Evolutionary conservation across 1,284 basidiomycete genomes (phyloP).

Genomic region (Porogramme epimiltina): DNA sequence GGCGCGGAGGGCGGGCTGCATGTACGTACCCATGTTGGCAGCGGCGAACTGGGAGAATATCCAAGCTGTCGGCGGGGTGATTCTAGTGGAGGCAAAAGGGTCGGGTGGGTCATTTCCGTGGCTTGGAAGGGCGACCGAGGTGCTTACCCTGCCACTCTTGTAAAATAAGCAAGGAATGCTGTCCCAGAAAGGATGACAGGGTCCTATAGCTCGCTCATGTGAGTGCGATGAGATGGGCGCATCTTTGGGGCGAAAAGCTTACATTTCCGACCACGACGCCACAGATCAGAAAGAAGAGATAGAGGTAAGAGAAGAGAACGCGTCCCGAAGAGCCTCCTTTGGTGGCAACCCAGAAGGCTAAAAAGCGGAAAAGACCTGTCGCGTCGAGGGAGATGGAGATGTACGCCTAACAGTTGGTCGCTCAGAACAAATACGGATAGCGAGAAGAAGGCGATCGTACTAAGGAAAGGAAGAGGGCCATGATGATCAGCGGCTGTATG

Average conservation of each 20-base stretch:
- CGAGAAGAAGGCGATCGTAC: conserved; percentile 33
- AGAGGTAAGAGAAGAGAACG: conserved; percentile 55
- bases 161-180: conserved; percentile 86
- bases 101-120: conserved; percentile 47
- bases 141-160: conserved; percentile 62
- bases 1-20: neutral
- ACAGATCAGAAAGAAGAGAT: conserved; percentile 52
- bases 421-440: conserved; percentile 2
- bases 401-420: conserved; percentile 69
- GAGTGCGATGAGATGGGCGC: neutral
- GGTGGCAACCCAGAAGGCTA: conserved; percentile 87
- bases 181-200: conserved; percentile 87
- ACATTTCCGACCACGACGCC: conserved; percentile 87
- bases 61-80: conserved; percentile 62
- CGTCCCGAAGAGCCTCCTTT: conserved; percentile 73
- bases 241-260: conserved; percentile 18
- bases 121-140: conserved; percentile 14
- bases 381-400: conserved; percentile 92
- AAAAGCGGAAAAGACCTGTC: conserved; percentile 84
- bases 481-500: conserved; percentile 90
- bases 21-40: conserved; percentile 80
- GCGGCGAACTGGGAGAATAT: conserved; percentile 71
- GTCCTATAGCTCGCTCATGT: conserved; percentile 44
- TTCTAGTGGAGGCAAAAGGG: conserved; percentile 65
- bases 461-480: conserved; percentile 89